Conservation (phyloP, 2,329 filamentous ascomycete genomes). For the Diaporthe vaccinii region DNA sequence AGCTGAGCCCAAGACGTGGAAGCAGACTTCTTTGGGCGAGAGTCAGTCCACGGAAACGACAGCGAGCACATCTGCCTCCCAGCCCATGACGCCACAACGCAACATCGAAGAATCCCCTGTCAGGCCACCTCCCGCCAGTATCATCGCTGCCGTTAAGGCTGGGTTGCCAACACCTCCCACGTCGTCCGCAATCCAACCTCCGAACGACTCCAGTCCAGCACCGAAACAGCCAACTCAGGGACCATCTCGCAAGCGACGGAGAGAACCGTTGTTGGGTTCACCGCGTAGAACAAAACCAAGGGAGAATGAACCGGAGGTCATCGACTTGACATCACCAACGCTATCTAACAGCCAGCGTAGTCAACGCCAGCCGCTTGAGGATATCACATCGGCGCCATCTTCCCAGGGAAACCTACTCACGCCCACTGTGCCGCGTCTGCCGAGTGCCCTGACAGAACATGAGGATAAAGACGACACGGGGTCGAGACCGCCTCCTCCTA, state of each 20-base stretch:
- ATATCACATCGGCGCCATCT: conserved; percentile 35
- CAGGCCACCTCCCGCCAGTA: neutral
- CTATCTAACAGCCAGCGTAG: neutral
- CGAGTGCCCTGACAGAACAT: neutral
- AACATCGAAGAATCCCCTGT: conserved; percentile 4
- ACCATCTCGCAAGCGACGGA: conserved; percentile 34
- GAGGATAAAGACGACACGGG: neutral
- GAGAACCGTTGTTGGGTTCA: neutral
- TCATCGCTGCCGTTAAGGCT: neutral
- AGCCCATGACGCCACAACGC: neutral
- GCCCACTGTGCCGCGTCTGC: neutral
- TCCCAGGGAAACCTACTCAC: conserved; percentile 27
- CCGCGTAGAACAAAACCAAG: conserved; percentile 7
- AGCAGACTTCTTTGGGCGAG: conserved; percentile 56
- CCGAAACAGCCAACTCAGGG: neutral
- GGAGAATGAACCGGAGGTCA: conserved; percentile 1
- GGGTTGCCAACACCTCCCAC: conserved; percentile 31
- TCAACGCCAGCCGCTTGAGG: conserved; percentile 35
- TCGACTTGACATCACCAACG: neutral
- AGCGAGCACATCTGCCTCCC: conserved; percentile 41
- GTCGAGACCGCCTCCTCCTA: conserved; percentile 41
- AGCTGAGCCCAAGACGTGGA: conserved; percentile 60
- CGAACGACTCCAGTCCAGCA: neutral
- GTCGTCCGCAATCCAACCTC: conserved; percentile 24
- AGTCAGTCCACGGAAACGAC: conserved; percentile 61